Conservation (phyloP, 306 rosid species). For the Astragalus membranaceus region DNA sequence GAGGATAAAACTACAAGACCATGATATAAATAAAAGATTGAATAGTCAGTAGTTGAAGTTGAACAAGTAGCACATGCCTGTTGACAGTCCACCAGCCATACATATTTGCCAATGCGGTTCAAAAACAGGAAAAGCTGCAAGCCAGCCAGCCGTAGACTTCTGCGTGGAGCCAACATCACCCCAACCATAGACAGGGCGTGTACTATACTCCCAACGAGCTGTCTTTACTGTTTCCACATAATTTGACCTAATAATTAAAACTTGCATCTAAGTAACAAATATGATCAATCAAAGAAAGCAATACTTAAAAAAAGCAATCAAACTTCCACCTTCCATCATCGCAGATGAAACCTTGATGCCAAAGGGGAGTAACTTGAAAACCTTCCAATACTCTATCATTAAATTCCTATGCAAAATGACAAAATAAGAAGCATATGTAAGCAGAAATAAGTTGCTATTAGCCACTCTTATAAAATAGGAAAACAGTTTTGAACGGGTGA, state of each 20-base stretch:
- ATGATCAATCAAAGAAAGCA: conserved; percentile 4
- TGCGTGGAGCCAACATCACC: conserved; percentile 81
- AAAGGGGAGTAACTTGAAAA: conserved; percentile 90
- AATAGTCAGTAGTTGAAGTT: conserved; percentile 3
- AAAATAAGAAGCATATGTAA: conserved; percentile 4
- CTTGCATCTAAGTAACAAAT: conserved; percentile 14
- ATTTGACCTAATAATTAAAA: conserved; percentile 56
- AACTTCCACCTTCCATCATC: conserved; percentile 81
- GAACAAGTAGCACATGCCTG: conserved; percentile 51
- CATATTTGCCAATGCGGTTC: conserved; percentile 99
- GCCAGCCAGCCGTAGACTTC: conserved; percentile 98
- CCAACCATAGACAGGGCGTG: conserved; percentile 89
- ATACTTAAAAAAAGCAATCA: neutral
- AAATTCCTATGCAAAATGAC: conserved; percentile 54
- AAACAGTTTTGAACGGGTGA: too few relatives aligned
- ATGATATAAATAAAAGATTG: neutral
- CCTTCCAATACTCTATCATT: conserved; percentile 71
- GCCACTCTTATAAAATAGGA: too few relatives aligned
- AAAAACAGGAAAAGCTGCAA: conserved; percentile 95
- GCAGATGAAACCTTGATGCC: conserved; percentile 85
- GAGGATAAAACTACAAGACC: neutral
- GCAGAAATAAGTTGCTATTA: neutral
- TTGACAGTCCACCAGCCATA: conserved; percentile 87
- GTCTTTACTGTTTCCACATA: conserved; percentile 73
- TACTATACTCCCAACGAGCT: conserved; percentile 92